Evolutionary conservation across 2,329 filamentous ascomycete genomes (phyloP), one percentile per base, ranked within the genome.

Genomic region (Fusarium phyllophilum): DNA sequence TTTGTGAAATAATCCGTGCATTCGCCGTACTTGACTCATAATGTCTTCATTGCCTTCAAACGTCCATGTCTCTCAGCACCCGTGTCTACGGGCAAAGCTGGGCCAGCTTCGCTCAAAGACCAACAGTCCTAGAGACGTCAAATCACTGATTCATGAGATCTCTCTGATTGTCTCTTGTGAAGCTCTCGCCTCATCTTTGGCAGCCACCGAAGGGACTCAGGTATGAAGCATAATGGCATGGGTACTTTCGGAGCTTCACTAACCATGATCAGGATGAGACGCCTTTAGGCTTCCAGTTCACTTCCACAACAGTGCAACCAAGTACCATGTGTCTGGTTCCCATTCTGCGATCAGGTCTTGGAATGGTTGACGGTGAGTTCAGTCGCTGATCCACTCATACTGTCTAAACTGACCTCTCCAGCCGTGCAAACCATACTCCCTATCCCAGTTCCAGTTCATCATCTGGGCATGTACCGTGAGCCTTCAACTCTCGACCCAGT

Each of bases 401-500:
- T 8, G 17, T 20, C 45, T 12, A 45, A 49, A 54, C 72, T 74
- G 62, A 75, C 68, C 20, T 26, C 22, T 44, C 18, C 77, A 93
- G 93, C 94, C 33, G 86, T 97, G 48, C 92, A 96, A 85, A 91
- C 91, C 34, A 88, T 98, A 78, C 94, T 98, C 67, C 95, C 96
- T 24, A 81, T 83, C 42, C 89, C 94, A 20, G 93, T 96, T 38
- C 92, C 95, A 12, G 90, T 98, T 73, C 95, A 98, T 85, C 96
- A 98, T 82, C 92, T 98, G 13, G 96, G 96, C 75, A 92, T 98
- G 79, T 98, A 96, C 87, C 94, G 95, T 80, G 95, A 98, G 82
- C 94, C 93, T 68, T 90, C 90, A 64, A 96, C 94, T 49, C 91
- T 98, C 64, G 91, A 94, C 78, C 94, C 95, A 7, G 95, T 98